phyloP scores from a whole-genome alignment of 441 rosid species.

The Theobroma grandiflorum region DNA sequence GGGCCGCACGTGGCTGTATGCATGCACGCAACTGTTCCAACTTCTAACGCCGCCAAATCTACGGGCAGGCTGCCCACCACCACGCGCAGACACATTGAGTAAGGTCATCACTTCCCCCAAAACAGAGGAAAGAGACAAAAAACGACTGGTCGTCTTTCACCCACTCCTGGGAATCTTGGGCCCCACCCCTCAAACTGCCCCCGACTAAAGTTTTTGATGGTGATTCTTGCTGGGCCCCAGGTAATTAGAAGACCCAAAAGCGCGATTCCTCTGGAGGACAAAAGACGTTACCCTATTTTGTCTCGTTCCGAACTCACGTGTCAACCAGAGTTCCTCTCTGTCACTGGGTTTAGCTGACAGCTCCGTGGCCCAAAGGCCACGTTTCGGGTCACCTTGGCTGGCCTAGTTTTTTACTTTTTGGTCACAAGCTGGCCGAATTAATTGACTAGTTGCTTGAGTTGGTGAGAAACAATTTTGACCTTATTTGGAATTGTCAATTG shows the following conservation, averaged over 20 bases:
- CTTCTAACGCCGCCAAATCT: neutral
- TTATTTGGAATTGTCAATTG: neutral
- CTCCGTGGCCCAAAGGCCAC: neutral
- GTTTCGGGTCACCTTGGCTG: neutral
- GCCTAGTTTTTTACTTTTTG: too few relatives aligned
- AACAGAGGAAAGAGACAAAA: neutral
- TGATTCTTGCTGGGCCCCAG: neutral
- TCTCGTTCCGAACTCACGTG: neutral
- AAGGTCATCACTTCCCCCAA: neutral
- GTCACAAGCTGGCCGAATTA: neutral
- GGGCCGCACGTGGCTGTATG: neutral
- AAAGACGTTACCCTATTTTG: conserved; percentile 18
- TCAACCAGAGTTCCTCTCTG: neutral
- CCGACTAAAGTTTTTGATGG: neutral
- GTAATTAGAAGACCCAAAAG: neutral
- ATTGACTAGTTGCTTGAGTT: neutral
- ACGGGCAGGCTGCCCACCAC: neutral
- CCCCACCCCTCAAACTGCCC: neutral
- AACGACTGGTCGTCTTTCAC: neutral
- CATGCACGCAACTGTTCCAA: neutral
- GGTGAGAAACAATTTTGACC: neutral
- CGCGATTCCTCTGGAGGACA: neutral
- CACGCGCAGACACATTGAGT: neutral
- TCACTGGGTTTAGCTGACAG: conserved; percentile 11
- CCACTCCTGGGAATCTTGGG: neutral